A percentile compares a stretch with the other conserved stretches of the same genome.
Conservation (phyloP, 140 eudicot genomes). For the Flaveria floridana region DNA sequence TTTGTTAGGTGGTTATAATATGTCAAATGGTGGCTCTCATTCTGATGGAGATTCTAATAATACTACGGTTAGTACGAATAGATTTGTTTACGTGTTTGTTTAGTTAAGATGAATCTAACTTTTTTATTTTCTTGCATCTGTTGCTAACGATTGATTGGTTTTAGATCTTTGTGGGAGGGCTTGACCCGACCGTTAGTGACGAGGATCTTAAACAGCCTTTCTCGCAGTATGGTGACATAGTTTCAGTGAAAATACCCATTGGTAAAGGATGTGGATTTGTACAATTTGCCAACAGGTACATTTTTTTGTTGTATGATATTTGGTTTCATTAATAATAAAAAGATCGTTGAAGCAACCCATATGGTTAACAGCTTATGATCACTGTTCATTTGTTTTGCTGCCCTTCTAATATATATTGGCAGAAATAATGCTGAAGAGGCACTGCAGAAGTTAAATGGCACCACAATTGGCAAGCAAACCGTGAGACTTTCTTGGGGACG, state of each 20-base stretch:
- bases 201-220: constrained; percentile 59
- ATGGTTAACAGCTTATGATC: background rate
- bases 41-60: constrained; percentile 83
- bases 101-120: background rate
- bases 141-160: constrained; percentile 28
- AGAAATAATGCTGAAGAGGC: constrained; percentile 62
- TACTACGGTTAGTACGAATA: constrained; percentile 59
- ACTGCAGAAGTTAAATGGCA: constrained; percentile 55
- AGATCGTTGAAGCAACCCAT: background rate
- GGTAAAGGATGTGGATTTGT: constrained; percentile 67
- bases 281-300: constrained; percentile 58
- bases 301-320: background rate
- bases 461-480: constrained; percentile 52
- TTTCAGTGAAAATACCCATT: constrained; percentile 54
- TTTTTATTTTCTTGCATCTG: background rate
- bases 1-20: constrained; percentile 68
- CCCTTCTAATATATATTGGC: constrained; percentile 20
- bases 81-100: background rate
- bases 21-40: constrained; percentile 75
- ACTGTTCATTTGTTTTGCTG: constrained; percentile 7
- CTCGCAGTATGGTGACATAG: constrained; percentile 51
- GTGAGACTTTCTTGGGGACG: constrained; percentile 65
- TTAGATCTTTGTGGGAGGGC: constrained; percentile 64
- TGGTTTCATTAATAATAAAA: background rate
- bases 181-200: constrained; percentile 56